Base-by-base conservation (phyloP, 2,329 filamentous ascomycete genomes). In the Penicillium sumatraense region DNA sequence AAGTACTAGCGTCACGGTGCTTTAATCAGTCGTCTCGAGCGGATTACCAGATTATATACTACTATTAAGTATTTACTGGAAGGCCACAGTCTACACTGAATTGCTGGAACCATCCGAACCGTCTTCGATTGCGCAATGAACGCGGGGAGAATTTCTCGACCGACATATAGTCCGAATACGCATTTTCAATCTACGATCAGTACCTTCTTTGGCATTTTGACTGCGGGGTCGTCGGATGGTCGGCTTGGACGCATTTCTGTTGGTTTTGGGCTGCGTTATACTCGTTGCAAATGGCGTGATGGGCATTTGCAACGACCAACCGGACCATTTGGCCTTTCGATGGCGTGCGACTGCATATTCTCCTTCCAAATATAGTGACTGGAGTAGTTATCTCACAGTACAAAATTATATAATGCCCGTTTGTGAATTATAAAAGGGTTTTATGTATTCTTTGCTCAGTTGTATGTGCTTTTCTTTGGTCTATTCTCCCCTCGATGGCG, bases 111-210 rank as follows among this genome's bases (percentile, higher is more conserved):
- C n/a, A n/a, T n/a, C n/a, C n/a, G n/a, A n/a, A n/a, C n/a, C n/a
- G n/a, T n/a, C n/a, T n/a, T n/a, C 14, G 41, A 61, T 63, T 54
- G 49, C 60, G 54, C 56, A 38, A 62, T 56, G 47, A 51, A 24
- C 60, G 55, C 58, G 58, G 58, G 58, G 60, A 9, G 33, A 23
- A 9, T n/a, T 20, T 50, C 23, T 51, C 44, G 42, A 10, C 49
- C 40, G 49, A 38, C 45, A 40, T 21, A 26, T 45, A 31, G 14
- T 45, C 23, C 13, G 41, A 18, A 42, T 10, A 9, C 8, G 29
- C 29, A 13, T 31, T 31, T 10, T 31, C 10, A 31, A 31, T 31
- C 29, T 31, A n/a, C 29, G 36, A 48, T 51, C 41, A 42, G 40
- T 42, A 24, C 40, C 23, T 42, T 6, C 40, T 42, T 24, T 24